These are phyloP conservation scores for Hypoxylon rubiginosum DNA, from an alignment of 2,329 filamentous ascomycete genomes.

Conservation along the genomic window DNA sequence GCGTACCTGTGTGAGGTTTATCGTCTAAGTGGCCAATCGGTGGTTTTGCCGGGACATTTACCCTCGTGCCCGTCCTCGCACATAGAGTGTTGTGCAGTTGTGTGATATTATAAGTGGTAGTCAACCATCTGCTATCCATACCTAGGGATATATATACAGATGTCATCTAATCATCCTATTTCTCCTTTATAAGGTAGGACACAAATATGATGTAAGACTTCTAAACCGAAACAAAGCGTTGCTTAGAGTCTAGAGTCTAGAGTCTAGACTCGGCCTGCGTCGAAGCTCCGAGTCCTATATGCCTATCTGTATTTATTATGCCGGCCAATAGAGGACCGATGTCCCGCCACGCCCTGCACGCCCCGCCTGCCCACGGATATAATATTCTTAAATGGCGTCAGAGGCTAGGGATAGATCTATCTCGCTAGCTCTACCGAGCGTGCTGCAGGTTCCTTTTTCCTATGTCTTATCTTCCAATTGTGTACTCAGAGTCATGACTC, in stretches of 20 bases:
- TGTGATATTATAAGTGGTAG: not conserved
- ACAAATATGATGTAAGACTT: constrained; percentile 9
- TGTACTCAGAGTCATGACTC: not conserved
- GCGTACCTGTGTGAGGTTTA: constrained; percentile 12
- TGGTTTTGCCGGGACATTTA: constrained; percentile 10
- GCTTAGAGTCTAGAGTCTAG: not conserved
- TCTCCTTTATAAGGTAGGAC: not conserved
- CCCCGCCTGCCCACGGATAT: constrained; percentile 15
- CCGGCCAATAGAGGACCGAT: constrained; percentile 29
- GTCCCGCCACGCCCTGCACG: constrained; percentile 37
- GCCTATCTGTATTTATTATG: not conserved
- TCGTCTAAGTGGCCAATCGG: constrained; percentile 19
- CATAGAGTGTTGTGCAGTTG: too few relatives aligned
- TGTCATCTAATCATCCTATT: not conserved
- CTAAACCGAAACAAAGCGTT: constrained; percentile 38
- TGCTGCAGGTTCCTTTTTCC: not conserved
- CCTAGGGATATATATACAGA: not conserved
- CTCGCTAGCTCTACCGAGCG: constrained; percentile 5
- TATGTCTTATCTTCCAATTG: constrained; percentile 7
- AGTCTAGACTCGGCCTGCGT: constrained; percentile 30
- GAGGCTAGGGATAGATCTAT: constrained; percentile 30
- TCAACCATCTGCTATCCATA: not conserved
- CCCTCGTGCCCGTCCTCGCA: constrained; percentile 2
- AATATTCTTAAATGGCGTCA: constrained; percentile 36
- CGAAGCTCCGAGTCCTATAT: constrained; percentile 28